These are phyloP conservation scores for Pachysandra terminalis DNA, from an alignment of 164 flowering plant genomes.

Conservation along the genomic window DNA sequence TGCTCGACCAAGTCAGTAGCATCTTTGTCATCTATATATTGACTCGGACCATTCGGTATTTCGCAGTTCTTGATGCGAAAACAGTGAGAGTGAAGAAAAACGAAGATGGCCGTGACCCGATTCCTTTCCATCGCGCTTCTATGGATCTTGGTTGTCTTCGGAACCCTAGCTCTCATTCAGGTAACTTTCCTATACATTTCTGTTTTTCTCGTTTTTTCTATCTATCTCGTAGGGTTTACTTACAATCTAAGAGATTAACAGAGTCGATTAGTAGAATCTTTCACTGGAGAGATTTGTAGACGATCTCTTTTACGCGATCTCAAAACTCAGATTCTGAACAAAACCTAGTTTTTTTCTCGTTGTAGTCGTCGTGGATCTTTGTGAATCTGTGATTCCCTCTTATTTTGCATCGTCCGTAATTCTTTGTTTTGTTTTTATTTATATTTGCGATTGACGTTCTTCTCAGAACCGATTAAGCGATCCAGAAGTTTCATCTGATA, in stretches of 20 bases:
- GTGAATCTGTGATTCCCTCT: not conserved
- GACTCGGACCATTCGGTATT: too few relatives aligned
- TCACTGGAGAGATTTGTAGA: too few relatives aligned
- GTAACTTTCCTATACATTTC: constrained; percentile 13
- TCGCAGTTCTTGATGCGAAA: too few relatives aligned
- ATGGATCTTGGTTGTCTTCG: constrained; percentile 35
- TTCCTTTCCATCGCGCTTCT: constrained; percentile 26
- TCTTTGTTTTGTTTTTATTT: not conserved
- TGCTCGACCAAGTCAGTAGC: too few relatives aligned
- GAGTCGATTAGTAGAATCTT: not conserved
- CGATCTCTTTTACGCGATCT: too few relatives aligned
- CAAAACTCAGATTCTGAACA: too few relatives aligned
- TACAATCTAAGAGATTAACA: too few relatives aligned
- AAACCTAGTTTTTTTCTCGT: not conserved
- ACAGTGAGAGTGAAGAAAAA: not conserved
- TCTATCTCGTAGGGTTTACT: not conserved
- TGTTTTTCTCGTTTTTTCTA: not conserved
- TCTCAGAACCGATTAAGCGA: constrained; percentile 13
- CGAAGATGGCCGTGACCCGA: constrained; percentile 30
- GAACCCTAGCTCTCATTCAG: constrained; percentile 49
- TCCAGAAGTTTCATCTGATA: constrained; percentile 10
- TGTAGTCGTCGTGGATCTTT: not conserved
- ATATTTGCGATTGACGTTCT: constrained; percentile 1
- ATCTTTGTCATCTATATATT: too few relatives aligned
- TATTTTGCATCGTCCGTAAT: too few relatives aligned